Evolutionary conservation across 345 rosid species (phyloP), one percentile per base, ranked within the genome.

Genomic region (Angophora floribunda): DNA sequence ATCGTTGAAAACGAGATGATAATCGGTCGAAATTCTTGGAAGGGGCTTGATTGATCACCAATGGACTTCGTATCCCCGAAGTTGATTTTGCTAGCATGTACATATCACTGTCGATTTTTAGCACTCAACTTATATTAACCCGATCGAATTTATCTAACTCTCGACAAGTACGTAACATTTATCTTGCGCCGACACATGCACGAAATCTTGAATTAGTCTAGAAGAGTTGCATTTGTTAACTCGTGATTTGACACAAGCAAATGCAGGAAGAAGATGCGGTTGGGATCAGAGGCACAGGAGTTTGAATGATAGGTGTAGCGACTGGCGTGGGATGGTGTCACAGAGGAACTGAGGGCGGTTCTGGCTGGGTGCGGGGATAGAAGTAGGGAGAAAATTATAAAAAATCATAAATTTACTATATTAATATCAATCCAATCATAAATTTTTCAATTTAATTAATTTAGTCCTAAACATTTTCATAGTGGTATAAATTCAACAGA

Each of bases 11-110:
- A 32, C 6, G 5, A 16, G 32, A 36, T 70, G 45, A 70, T 16
- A 14, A 7, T 13, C 9, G 3, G 12, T 70, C 2, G 1, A 70
- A 7, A 9, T 7, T 32, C 10, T 13, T 32, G 0, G 21, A 70
- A 36, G 17, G 79, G 7, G 10, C 13, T 36, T 17, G 24, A 70
- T 70, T 17, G 47, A 70, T 70, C 47, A 1, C 12, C 80, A 36
- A 10, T 32, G 1, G 6, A 8, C 80, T 70, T 36, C 2, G 80
- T 0, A 70, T 15, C 36, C 78, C 26, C 36, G 4, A 1, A 70
- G 80, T 70, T 70, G 80, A 36, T 70, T 36, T 36, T 36, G 80
- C 80, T 36, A 9, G 47, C 80, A 36, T 70, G 47, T n/a, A n/a
- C 9, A 70, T 70, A 70, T 17, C 22, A 70, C 36, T 16, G 21